A percentile compares a stretch with the other conserved stretches of the same genome.
These are phyloP conservation scores for Priceomyces fermenticarens DNA, from an alignment of 805 yeast species.

Conservation along the genomic window DNA sequence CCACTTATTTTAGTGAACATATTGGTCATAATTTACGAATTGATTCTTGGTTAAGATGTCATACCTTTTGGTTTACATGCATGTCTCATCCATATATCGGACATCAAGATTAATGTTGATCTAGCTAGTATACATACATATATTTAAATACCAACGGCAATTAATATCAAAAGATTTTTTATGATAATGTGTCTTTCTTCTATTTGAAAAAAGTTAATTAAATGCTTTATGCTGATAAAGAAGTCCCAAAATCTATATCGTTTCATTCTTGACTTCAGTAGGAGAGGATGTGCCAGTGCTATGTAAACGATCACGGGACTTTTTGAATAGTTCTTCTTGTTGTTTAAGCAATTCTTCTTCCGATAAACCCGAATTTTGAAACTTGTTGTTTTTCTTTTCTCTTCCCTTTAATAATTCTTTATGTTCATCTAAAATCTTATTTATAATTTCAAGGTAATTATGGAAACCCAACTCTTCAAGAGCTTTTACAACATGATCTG, in stretches of 20 bases:
- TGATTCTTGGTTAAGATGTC: conserved; percentile 54
- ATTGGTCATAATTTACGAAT: conserved; percentile 65
- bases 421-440: conserved; percentile 78
- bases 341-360: conserved; percentile 91
- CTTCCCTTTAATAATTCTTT: conserved; percentile 85
- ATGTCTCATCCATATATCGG: background rate
- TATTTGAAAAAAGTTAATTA: background rate
- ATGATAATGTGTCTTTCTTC: no score
- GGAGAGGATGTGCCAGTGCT: conserved; percentile 14
- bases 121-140: conserved; percentile 9
- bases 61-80: background rate
- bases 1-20: conserved; percentile 70
- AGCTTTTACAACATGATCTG: conserved; percentile 93
- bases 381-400: conserved; percentile 87
- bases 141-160: conserved; percentile 1
- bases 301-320: conserved; percentile 65
- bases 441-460: conserved; percentile 78
- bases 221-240: background rate
- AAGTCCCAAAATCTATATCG: conserved; percentile 1
- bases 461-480: conserved; percentile 81
- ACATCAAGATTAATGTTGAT: conserved; percentile 3
- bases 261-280: conserved; percentile 13
- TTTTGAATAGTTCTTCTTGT: conserved; percentile 88
- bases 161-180: no score
- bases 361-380: conserved; percentile 85